Percentiles rank a stretch among this genome's conserved stretches.
Evolutionary conservation across 768 basidiomycete species (phyloP).

Genomic region (Boletus sp.): DNA sequence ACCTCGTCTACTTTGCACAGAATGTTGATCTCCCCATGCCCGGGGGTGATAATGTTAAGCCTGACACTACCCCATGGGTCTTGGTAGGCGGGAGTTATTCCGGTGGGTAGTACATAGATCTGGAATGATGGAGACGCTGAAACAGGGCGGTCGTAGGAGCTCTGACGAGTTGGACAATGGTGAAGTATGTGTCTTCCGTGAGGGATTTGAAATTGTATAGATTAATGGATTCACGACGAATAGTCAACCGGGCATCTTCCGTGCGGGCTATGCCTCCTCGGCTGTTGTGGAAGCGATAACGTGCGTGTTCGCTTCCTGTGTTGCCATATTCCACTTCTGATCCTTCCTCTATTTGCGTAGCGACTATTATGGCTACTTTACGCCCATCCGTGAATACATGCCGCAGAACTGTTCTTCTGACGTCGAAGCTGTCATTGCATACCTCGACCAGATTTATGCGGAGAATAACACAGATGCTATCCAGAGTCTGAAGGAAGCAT

Average conservation of each 20-base stretch:
- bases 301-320: conserved; percentile 24
- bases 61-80: conserved; percentile 46
- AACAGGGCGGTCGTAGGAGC: conserved; percentile 26
- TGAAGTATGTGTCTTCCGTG: conserved; percentile 44
- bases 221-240: conserved; percentile 10
- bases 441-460: conserved; percentile 58
- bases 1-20: conserved; percentile 67
- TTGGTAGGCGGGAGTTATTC: conserved; percentile 44
- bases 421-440: conserved; percentile 57
- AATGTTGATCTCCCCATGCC: conserved; percentile 68
- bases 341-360: conserved; percentile 7
- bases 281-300: conserved; percentile 45
- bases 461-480: conserved; percentile 46
- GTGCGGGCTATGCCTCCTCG: conserved; percentile 45
- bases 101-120: conserved; percentile 13
- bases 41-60: conserved; percentile 58
- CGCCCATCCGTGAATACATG: conserved; percentile 67
- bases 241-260: conserved; percentile 40
- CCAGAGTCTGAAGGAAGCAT: conserved; percentile 51
- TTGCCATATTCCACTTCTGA: neutral
- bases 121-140: neutral
- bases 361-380: conserved; percentile 53
- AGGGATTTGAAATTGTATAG: neutral
- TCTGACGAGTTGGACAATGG: conserved; percentile 64
- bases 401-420: conserved; percentile 74